Percentiles rank a stretch among this genome's conserved stretches.
These are phyloP conservation scores for Luffa acutangula DNA, from an alignment of 306 rosid species.

Conservation along the genomic window DNA sequence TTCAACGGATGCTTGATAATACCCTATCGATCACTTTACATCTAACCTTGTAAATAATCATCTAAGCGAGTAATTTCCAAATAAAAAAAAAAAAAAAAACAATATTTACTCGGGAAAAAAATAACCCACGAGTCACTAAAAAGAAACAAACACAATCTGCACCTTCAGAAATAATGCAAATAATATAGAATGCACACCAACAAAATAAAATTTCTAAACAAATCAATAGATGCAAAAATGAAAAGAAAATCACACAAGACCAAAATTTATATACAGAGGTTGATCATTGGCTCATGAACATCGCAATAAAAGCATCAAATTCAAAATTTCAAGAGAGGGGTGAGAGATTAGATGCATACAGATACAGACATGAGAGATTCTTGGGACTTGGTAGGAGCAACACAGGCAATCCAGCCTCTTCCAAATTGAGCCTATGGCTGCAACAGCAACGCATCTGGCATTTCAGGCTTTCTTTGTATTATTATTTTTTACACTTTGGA, in stretches of 20 bases:
- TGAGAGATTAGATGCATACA: not conserved
- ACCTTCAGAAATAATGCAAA: too few relatives aligned
- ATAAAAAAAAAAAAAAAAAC: too few relatives aligned
- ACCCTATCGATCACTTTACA: too few relatives aligned
- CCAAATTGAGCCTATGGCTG: not conserved
- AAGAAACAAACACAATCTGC: too few relatives aligned
- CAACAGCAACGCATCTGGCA: not conserved
- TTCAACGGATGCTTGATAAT: too few relatives aligned
- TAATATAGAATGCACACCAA: too few relatives aligned
- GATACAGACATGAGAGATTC: not conserved
- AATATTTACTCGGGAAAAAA: too few relatives aligned
- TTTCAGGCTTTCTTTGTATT: slow-evolving; percentile 1
- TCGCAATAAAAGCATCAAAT: too few relatives aligned
- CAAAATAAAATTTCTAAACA: not conserved
- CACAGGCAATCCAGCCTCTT: not conserved
- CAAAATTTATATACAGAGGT: not conserved
- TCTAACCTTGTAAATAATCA: too few relatives aligned
- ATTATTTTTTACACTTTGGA: not conserved
- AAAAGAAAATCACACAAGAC: not conserved
- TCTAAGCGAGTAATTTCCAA: too few relatives aligned
- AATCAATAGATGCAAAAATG: not conserved
- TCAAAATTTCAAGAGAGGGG: too few relatives aligned
- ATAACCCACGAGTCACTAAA: too few relatives aligned
- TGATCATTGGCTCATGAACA: not conserved
- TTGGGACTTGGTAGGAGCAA: not conserved